phyloP scores from a whole-genome alignment of 1,284 basidiomycete species.

The Boletus mariae region DNA sequence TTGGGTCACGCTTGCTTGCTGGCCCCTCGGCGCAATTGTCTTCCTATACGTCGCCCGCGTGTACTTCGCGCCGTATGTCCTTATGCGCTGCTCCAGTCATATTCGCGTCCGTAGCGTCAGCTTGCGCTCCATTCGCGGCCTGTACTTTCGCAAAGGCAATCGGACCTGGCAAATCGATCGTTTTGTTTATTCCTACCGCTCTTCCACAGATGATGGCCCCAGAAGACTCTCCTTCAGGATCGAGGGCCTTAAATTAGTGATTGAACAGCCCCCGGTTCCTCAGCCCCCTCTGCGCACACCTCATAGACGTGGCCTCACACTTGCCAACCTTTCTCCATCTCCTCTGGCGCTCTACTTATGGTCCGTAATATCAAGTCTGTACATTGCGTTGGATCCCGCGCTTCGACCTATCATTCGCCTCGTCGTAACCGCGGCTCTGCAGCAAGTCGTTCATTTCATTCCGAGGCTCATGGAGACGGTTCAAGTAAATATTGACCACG shows the following conservation, averaged over 20 bases:
- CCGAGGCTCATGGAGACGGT: slow-evolving; percentile 62
- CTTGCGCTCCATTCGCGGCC: slow-evolving; percentile 68
- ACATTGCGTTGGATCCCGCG: slow-evolving; percentile 51
- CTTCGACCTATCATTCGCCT: slow-evolving; percentile 59
- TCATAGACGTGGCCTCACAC: slow-evolving; percentile 45
- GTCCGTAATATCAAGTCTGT: slow-evolving; percentile 41
- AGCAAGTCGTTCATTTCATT: slow-evolving; percentile 56
- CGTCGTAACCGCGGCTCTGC: slow-evolving; percentile 50
- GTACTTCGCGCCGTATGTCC: slow-evolving; percentile 60
- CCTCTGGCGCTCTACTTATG: slow-evolving; percentile 50
- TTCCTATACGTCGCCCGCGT: slow-evolving; percentile 58
- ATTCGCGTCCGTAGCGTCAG: slow-evolving; percentile 69
- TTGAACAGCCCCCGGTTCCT: slow-evolving; percentile 35
- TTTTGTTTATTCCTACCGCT: slow-evolving; percentile 55
- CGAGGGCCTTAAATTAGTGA: slow-evolving; percentile 55
- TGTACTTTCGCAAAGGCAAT: slow-evolving; percentile 58
- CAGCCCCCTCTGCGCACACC: slow-evolving; percentile 19
- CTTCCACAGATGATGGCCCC: slow-evolving; percentile 41
- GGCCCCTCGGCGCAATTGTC: slow-evolving; percentile 40
- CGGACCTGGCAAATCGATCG: slow-evolving; percentile 61
- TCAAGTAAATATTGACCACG: slow-evolving; percentile 60
- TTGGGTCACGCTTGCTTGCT: slow-evolving; percentile 30
- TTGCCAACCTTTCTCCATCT: slow-evolving; percentile 52
- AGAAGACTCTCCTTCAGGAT: slow-evolving; percentile 57
- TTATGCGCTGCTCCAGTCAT: slow-evolving; percentile 55